Evolutionary conservation across 163 green algal species (phyloP).

Genomic region (Chlorella variabilis): DNA sequence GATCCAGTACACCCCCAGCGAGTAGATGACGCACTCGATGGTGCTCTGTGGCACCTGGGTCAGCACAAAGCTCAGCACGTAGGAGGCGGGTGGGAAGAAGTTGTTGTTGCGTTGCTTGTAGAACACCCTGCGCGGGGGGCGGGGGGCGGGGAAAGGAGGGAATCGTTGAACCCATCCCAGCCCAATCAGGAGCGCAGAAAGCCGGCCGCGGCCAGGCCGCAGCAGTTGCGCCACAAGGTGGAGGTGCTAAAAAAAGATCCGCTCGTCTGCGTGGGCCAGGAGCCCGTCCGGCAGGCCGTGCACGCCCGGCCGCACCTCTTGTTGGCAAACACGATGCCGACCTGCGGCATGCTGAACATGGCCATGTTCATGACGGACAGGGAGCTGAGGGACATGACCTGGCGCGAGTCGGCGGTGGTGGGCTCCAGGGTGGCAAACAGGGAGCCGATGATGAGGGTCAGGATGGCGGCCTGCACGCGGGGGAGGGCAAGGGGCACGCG

Average conservation of each 20-base stretch:
- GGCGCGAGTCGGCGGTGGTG: conserved; percentile 24
- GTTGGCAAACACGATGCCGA: conserved; percentile 51
- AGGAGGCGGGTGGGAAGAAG: conserved; percentile 55
- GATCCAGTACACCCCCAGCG: conserved; percentile 22
- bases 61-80: conserved; percentile 40
- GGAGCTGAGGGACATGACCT: conserved; percentile 51
- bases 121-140: conserved; percentile 63
- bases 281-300: too few species aligned
- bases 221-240: too few species aligned
- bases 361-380: conserved; percentile 51
- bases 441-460: conserved; percentile 57
- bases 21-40: conserved; percentile 53
- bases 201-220: too few species aligned
- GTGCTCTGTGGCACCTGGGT: conserved; percentile 52
- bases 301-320: conserved; percentile 48
- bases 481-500: not conserved
- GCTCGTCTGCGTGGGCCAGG: too few species aligned
- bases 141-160: too few species aligned
- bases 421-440: conserved; percentile 47
- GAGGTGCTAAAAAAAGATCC: too few species aligned
- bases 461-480: not conserved
- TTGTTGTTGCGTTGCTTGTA: conserved; percentile 64
- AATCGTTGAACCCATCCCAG: too few species aligned
- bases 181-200: too few species aligned
- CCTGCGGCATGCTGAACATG: conserved; percentile 7